phyloP scores from a whole-genome alignment of 768 basidiomycete species.

The Cystofilobasidium capitatum region DNA sequence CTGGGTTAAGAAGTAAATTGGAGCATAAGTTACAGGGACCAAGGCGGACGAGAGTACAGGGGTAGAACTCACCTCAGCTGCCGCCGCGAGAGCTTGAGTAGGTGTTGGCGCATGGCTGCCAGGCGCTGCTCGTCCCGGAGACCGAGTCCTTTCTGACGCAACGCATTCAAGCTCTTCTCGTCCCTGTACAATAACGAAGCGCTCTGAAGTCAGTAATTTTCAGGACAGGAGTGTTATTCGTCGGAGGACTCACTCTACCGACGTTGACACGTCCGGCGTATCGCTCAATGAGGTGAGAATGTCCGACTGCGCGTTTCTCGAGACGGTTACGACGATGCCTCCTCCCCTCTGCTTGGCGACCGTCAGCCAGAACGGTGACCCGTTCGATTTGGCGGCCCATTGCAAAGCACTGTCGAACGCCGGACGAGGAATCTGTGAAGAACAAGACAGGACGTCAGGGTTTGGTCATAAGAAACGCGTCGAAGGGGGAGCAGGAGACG shows the following conservation, averaged over 20 bases:
- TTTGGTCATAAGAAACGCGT: neutral
- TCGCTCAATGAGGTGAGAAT: neutral
- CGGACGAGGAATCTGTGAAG: constrained; percentile 50
- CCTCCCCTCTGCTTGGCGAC: neutral
- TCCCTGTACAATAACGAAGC: neutral
- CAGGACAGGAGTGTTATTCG: neutral
- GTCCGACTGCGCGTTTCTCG: neutral
- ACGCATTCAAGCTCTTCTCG: neutral
- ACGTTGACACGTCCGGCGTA: neutral
- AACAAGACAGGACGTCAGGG: constrained; percentile 3
- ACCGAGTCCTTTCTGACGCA: constrained; percentile 11
- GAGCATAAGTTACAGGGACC: too few relatives aligned
- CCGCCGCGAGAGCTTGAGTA: neutral
- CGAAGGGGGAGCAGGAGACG: neutral
- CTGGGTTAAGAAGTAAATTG: neutral
- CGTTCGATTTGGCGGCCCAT: constrained; percentile 80
- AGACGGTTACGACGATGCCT: neutral
- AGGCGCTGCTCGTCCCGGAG: neutral
- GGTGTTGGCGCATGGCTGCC: neutral
- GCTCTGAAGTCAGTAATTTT: neutral
- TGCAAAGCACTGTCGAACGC: constrained; percentile 75
- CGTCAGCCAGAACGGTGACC: constrained; percentile 62
- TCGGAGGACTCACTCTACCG: neutral
- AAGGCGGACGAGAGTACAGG: neutral
- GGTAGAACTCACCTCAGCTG: neutral